phyloP scores from a whole-genome alignment of 2,329 filamentous ascomycete genomes.

The Pseudocercospora ulei region DNA sequence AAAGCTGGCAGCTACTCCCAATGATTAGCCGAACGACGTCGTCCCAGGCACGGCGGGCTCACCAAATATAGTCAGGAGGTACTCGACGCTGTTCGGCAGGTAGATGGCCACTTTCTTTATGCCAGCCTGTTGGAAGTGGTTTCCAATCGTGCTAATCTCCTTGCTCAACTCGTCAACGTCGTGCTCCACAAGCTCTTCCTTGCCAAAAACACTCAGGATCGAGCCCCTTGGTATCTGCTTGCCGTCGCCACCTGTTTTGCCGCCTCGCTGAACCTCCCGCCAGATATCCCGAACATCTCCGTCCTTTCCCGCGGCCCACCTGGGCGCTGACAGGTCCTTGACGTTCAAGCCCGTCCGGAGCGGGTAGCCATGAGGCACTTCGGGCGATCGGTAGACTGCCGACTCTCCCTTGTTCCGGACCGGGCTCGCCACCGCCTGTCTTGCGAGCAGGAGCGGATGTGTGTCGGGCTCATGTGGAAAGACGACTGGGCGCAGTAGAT shows the following conservation, averaged over 20 bases:
- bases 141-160: slow-evolving; percentile 80
- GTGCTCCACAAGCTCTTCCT: slow-evolving; percentile 64
- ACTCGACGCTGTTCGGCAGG: slow-evolving; percentile 84
- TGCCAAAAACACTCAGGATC: slow-evolving; percentile 70
- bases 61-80: slow-evolving; percentile 69
- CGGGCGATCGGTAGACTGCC: slow-evolving; percentile 72
- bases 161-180: slow-evolving; percentile 60
- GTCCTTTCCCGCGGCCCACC: slow-evolving; percentile 73
- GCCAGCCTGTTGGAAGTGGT: slow-evolving; percentile 59
- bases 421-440: slow-evolving; percentile 67
- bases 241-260: slow-evolving; percentile 52
- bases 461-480: slow-evolving; percentile 73
- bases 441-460: slow-evolving; percentile 79
- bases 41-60: slow-evolving; percentile 20
- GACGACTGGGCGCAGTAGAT: slow-evolving; percentile 62
- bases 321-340: slow-evolving; percentile 66
- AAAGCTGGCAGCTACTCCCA: slow-evolving; percentile 62
- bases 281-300: slow-evolving; percentile 89
- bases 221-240: slow-evolving; percentile 54
- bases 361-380: slow-evolving; percentile 74
- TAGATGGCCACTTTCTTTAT: slow-evolving; percentile 73
- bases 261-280: slow-evolving; percentile 50
- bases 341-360: slow-evolving; percentile 70
- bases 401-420: slow-evolving; percentile 79
- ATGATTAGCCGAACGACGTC: no score